Conservation (phyloP, 2,329 filamentous ascomycete species). For the Escovopsis sp. region DNA sequence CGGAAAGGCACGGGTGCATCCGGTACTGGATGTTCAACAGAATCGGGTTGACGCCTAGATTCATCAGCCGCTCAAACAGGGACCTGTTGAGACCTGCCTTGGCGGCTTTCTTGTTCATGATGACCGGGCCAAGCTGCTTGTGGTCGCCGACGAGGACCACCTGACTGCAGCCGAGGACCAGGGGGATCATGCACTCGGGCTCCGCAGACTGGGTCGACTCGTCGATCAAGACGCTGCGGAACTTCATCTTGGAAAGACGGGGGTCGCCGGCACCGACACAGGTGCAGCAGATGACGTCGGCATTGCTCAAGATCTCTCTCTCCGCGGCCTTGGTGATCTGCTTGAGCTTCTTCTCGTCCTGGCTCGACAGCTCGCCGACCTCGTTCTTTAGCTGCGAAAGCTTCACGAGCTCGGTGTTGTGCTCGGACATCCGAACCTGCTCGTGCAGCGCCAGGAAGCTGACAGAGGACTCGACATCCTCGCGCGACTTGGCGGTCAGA, state of each 20-base stretch:
- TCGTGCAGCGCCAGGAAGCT: constrained; percentile 90
- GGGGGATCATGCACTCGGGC: constrained; percentile 95
- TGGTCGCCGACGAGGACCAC: constrained; percentile 97
- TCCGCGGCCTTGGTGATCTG: constrained; percentile 87
- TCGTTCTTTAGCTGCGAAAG: constrained; percentile 86
- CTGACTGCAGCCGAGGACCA: constrained; percentile 95
- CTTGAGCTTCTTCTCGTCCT: constrained; percentile 98
- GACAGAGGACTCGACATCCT: constrained; percentile 97
- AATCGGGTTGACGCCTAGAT: constrained; percentile 79
- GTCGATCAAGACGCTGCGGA: constrained; percentile 93
- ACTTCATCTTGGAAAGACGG: constrained; percentile 91
- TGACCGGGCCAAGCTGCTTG: constrained; percentile 93
- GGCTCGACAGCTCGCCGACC: constrained; percentile 77
- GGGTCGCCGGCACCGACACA: constrained; percentile 96
- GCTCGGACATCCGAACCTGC: constrained; percentile 95
- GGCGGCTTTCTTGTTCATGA: constrained; percentile 99
- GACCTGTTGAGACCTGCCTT: constrained; percentile 96
- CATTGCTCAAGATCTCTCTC: constrained; percentile 85
- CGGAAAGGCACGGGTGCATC: constrained; percentile 95
- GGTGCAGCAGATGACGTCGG: constrained; percentile 96
- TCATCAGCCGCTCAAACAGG: constrained; percentile 91
- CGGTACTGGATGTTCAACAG: constrained; percentile 94
- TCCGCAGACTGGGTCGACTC: constrained; percentile 97
- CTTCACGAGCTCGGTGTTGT: constrained; percentile 84
- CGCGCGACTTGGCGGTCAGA: constrained; percentile 94